Conservation (phyloP, 192 early-diverging fungal genomes). For the Ambispora gerdemannii region DNA sequence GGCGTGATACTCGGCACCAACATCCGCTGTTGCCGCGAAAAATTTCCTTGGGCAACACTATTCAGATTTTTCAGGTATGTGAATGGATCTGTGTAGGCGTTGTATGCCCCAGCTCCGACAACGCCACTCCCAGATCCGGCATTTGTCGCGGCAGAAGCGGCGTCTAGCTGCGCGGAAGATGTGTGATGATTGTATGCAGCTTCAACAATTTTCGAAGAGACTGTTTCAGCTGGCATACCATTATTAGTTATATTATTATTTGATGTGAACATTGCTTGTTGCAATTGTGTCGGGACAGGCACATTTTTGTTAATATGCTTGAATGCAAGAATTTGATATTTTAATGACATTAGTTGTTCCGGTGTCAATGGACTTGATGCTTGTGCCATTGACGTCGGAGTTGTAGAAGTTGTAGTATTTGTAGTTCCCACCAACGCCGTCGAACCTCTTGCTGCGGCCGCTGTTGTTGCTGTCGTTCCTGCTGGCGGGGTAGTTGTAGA, state of each 20-base stretch:
- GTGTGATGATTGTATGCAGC: conserved; percentile 43
- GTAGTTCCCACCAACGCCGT: conserved; percentile 36
- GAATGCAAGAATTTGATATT: conserved; percentile 83
- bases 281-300: conserved; percentile 69
- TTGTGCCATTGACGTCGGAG: conserved; percentile 39
- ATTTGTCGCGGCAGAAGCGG: conserved; percentile 15
- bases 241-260: conserved; percentile 42
- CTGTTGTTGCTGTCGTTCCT: conserved; percentile 47
- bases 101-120: conserved; percentile 44
- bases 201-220: conserved; percentile 54
- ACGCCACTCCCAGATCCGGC: not conserved
- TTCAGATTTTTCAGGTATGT: conserved; percentile 55
- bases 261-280: conserved; percentile 65
- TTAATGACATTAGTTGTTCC: conserved; percentile 66
- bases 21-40: conserved; percentile 62
- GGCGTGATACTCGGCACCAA: conserved; percentile 73
- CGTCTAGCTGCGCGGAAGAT: conserved; percentile 28
- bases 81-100: conserved; percentile 55
- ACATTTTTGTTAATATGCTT: conserved; percentile 77
- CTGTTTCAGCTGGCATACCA: conserved; percentile 44
- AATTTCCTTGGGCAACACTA: conserved; percentile 40
- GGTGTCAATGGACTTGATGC: conserved; percentile 47
- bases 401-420: conserved; percentile 22
- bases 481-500: conserved; percentile 45
- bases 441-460: conserved; percentile 40